Conservation (phyloP, 2,329 filamentous ascomycete species). For the Penicillium sp. region DNA sequence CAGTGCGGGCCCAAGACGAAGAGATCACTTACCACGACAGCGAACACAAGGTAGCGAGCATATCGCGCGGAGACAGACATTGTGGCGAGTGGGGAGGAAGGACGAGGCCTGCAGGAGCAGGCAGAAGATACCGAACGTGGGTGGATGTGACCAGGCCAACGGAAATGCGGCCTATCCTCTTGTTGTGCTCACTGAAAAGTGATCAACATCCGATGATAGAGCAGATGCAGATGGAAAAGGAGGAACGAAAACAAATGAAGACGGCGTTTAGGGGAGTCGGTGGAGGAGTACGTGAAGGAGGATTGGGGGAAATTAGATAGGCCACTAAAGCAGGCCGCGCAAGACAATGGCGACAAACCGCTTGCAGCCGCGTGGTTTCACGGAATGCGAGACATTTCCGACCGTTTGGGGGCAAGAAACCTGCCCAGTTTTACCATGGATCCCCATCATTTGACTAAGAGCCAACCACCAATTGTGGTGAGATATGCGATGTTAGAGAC, state of each 20-base stretch:
- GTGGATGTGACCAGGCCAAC: constrained; percentile 10
- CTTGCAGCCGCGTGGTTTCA: constrained; percentile 26
- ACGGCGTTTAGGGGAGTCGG: not conserved
- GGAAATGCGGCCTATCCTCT: not conserved
- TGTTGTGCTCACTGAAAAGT: constrained; percentile 9
- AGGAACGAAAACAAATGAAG: not conserved
- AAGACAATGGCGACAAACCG: constrained; percentile 24
- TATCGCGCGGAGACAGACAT: constrained; percentile 35
- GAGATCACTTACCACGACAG: constrained; percentile 69
- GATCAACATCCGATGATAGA: constrained; percentile 4
- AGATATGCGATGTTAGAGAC: not conserved
- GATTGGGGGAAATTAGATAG: constrained; percentile 10
- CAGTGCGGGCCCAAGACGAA: not conserved
- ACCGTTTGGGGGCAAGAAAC: constrained; percentile 8
- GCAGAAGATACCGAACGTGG: constrained; percentile 12
- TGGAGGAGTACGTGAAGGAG: not conserved
- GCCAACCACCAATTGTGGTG: not conserved
- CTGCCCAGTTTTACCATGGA: not conserved
- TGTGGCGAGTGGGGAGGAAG: constrained; percentile 12
- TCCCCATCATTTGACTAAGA: not conserved
- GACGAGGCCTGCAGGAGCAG: constrained; percentile 4
- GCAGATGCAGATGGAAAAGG: not conserved
- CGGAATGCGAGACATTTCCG: constrained; percentile 17
- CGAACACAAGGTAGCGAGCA: constrained; percentile 71
- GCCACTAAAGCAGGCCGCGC: constrained; percentile 17